Evolutionary conservation across 2,329 filamentous ascomycete species (phyloP).

Genomic region (Xenoacremonium recifei): DNA sequence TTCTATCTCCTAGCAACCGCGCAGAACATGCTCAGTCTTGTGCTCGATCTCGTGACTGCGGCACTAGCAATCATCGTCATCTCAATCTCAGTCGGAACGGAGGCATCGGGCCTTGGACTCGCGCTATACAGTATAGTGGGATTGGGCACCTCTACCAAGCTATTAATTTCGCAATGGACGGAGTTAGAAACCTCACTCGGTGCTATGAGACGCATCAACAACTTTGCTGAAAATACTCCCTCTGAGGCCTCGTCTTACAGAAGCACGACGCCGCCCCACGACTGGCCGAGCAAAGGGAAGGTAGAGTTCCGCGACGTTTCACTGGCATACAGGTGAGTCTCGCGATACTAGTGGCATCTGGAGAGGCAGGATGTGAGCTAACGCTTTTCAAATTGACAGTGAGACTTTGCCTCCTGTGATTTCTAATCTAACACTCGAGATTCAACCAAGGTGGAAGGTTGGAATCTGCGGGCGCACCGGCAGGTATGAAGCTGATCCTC

Average conservation of each 20-base stretch:
- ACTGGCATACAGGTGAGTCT: too few relatives aligned
- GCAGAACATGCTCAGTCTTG: slow-evolving; percentile 56
- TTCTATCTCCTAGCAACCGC: slow-evolving; percentile 57
- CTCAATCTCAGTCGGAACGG: too few relatives aligned
- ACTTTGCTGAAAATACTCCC: slow-evolving; percentile 27
- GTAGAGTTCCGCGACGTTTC: too few relatives aligned
- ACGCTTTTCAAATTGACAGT: too few relatives aligned
- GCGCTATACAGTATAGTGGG: too few relatives aligned
- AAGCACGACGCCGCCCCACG: slow-evolving; percentile 13
- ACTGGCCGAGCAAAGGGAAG: slow-evolving; percentile 31
- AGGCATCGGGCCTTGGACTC: too few relatives aligned
- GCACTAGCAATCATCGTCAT: slow-evolving; percentile 47
- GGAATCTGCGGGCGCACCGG: slow-evolving; percentile 53
- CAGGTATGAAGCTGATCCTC: slow-evolving; percentile 13
- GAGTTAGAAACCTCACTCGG: slow-evolving; percentile 37
- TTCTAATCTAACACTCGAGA: too few relatives aligned
- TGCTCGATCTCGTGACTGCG: slow-evolving; percentile 48
- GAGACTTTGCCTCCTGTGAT: too few relatives aligned
- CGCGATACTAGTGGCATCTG: too few relatives aligned
- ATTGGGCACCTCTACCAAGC: too few relatives aligned
- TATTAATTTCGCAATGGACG: too few relatives aligned
- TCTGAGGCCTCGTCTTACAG: slow-evolving; percentile 25
- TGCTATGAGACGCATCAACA: slow-evolving; percentile 34
- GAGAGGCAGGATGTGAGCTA: too few relatives aligned
- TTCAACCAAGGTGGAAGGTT: slow-evolving; percentile 43